Evolutionary conservation across 202 grass and related monocot genomes (phyloP).

Genomic region (Setaria italica): DNA sequence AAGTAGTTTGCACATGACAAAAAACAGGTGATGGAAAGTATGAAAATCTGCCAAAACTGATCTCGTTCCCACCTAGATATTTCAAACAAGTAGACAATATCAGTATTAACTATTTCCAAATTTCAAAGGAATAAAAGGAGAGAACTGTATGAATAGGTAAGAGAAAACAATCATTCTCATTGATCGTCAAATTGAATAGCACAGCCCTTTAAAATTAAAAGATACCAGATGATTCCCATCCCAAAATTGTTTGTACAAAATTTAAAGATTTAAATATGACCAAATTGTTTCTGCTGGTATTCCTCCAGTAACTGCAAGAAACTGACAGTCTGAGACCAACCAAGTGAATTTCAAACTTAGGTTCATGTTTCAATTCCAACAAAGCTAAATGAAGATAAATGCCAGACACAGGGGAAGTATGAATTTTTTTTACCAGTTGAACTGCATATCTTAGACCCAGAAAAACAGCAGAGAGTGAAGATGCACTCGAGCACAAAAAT

Average conservation of each 20-base stretch:
- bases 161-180: conserved; percentile 17
- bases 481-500: conserved; percentile 82
- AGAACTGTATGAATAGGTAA: background rate
- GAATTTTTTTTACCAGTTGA: conserved; percentile 63
- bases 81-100: conserved; percentile 34
- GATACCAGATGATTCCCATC: conserved; percentile 23
- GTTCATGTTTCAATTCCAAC: conserved; percentile 6
- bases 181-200: conserved; percentile 34
- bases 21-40: conserved; percentile 87
- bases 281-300: background rate
- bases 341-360: background rate
- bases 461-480: conserved; percentile 80
- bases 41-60: conserved; percentile 69
- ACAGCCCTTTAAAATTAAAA: conserved; percentile 37
- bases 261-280: conserved; percentile 3
- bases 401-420: background rate
- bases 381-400: conserved; percentile 33
- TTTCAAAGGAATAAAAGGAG: conserved; percentile 1
- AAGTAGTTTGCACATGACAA: conserved; percentile 80
- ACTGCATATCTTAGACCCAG: conserved; percentile 82
- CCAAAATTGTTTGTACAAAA: conserved; percentile 13
- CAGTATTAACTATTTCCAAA: conserved; percentile 28
- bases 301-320: conserved; percentile 23
- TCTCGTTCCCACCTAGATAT: conserved; percentile 69
- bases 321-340: background rate